phyloP scores from a whole-genome alignment of 2,329 filamentous ascomycete species.

The Aspergillaceae sp. region DNA sequence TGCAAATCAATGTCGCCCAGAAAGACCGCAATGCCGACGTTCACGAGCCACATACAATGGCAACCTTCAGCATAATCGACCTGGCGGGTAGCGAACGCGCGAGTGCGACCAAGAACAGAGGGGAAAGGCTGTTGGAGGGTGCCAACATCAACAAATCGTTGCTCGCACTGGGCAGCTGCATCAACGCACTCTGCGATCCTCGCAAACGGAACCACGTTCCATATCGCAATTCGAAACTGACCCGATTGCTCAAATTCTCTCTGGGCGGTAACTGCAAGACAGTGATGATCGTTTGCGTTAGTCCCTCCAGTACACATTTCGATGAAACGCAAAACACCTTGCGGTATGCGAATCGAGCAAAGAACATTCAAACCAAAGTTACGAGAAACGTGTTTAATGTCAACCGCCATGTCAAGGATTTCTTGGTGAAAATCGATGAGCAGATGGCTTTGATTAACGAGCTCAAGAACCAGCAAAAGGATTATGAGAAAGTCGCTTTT shows the following conservation, averaged over 20 bases:
- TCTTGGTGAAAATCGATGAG: conserved; percentile 97
- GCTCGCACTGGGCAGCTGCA: conserved; percentile 88
- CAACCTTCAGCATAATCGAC: conserved; percentile 96
- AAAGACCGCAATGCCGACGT: conserved; percentile 89
- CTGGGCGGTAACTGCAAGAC: conserved; percentile 97
- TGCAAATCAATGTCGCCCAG: conserved; percentile 92
- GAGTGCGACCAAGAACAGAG: conserved; percentile 92
- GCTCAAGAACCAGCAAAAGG: conserved; percentile 83
- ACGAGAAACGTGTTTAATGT: conserved; percentile 99
- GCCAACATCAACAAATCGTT: conserved; percentile 99
- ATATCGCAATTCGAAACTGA: conserved; percentile 96
- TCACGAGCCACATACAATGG: conserved; percentile 95
- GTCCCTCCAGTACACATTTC: conserved; percentile 90
- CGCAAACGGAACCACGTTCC: conserved; percentile 89
- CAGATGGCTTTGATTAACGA: conserved; percentile 97
- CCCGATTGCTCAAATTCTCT: conserved; percentile 89
- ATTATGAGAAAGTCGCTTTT: conserved; percentile 72
- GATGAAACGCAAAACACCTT: conserved; percentile 98
- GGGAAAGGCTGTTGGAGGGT: conserved; percentile 81
- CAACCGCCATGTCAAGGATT: conserved; percentile 97
- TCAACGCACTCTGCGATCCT: conserved; percentile 93
- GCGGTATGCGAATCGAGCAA: conserved; percentile 92
- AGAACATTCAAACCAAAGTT: conserved; percentile 99
- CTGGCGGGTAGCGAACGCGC: conserved; percentile 91
- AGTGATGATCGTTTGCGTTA: conserved; percentile 99